Conservation (phyloP, 1,284 basidiomycete genomes). For the Lentinula novae-zelandiae region DNA sequence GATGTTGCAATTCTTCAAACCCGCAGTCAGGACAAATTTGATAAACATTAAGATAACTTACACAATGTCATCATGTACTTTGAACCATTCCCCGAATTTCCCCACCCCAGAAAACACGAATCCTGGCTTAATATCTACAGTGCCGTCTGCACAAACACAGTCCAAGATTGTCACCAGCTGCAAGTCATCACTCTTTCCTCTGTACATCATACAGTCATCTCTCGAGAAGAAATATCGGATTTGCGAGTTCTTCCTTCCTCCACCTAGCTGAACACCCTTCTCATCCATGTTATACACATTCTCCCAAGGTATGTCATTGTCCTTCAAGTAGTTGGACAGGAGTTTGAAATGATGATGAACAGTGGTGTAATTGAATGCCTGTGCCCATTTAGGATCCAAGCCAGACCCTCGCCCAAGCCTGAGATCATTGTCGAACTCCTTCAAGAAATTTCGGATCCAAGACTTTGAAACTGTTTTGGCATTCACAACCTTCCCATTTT, state of each 20-base stretch:
- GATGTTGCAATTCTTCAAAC: conserved; percentile 19
- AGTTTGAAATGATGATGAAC: conserved; percentile 23
- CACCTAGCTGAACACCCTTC: conserved; percentile 32
- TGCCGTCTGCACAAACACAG: conserved; percentile 26
- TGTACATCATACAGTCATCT: conserved; percentile 16
- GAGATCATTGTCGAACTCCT: conserved; percentile 19
- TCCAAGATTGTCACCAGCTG: conserved; percentile 31
- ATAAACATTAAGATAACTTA: neutral
- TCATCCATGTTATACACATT: conserved; percentile 41
- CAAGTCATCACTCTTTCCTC: conserved; percentile 22
- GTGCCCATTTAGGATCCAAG: conserved; percentile 27
- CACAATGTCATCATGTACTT: conserved; percentile 19
- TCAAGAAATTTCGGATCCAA: conserved; percentile 24
- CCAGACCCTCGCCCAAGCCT: conserved; percentile 18
- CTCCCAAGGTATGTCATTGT: conserved; percentile 26
- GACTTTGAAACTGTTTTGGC: conserved; percentile 13
- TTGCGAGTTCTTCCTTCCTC: conserved; percentile 22
- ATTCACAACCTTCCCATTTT: neutral
- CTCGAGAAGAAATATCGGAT: conserved; percentile 20
- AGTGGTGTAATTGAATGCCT: conserved; percentile 25
- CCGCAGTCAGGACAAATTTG: no score
- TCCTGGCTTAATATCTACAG: conserved; percentile 18
- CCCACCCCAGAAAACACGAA: conserved; percentile 30
- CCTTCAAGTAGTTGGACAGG: conserved; percentile 17
- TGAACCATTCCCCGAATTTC: conserved; percentile 22